Evolutionary conservation across 768 basidiomycete genomes (phyloP), one percentile per base, ranked within the genome.

Genomic region (Leucocoprinus sp.): DNA sequence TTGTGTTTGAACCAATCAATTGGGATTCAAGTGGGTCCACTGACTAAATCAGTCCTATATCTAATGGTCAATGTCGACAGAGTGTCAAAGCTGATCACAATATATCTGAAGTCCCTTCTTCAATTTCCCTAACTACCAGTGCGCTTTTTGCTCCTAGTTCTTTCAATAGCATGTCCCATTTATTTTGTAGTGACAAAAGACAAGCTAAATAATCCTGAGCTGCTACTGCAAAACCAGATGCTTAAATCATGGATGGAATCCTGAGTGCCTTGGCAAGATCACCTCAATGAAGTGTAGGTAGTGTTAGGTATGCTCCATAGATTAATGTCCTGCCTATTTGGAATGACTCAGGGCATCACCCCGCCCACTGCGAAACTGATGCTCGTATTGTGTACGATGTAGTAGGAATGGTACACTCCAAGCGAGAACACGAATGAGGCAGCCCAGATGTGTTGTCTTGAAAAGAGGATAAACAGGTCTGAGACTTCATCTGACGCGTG

Each of bases 341-440:
- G 9, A 14, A 31, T 14, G 31, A 31, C 31, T 14, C n/a, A n/a
- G n/a, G n/a, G n/a, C n/a, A n/a, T n/a, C n/a, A 46, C 70, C 74
- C 78, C 80, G 80, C 82, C 80, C 80, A 6, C 78, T 77, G 0
- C 75, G 75, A 8, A 72, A 74, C 8, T 76, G 69, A 0, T 65
- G 60, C 54, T 73, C 74, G 65, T 69, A 72, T 50, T 77, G 65
- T n/a, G n/a, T 12, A 72, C 34, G 3, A 67, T 38, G 5, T 72
- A 67, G 50, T 74, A 82, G 3, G 69, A 54, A 57, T 81, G 81
- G 59, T 73, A 79, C 4, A 61, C 68, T 15, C 65, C 55, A 17
- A 79, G 66, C 65, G 37, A 72, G 54, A 42, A 65, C 48, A 57
- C 80, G 79, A 27, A 78, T 70, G 59, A 84, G 68, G 17, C 59